A percentile compares a stretch with the other conserved stretches of the same genome.
Conservation (phyloP, 2,329 filamentous ascomycete genomes). For the Cladophialophora carrionii region DNA sequence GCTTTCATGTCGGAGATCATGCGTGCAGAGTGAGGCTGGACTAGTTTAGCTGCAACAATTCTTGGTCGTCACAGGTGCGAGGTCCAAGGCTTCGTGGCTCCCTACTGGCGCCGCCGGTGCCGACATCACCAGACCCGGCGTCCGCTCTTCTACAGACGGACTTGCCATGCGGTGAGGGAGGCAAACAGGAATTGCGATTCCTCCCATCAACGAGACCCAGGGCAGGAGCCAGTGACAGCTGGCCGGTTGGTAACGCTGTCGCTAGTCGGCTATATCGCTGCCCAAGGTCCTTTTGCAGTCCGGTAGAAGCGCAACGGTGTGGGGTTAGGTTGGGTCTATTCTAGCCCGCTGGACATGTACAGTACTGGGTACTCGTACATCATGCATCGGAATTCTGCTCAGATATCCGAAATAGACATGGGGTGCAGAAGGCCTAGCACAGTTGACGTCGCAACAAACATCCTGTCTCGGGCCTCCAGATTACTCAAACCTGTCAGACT, state of each 20-base stretch:
- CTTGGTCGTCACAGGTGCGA: constrained; percentile 7
- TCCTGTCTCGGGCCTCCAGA: neutral
- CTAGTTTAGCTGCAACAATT: constrained; percentile 16
- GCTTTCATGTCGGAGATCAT: constrained; percentile 2
- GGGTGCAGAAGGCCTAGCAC: neutral
- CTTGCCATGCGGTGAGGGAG: neutral
- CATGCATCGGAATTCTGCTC: neutral
- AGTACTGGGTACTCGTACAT: too few relatives aligned
- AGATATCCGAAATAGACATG: neutral
- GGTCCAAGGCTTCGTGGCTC: neutral
- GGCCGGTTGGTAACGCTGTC: neutral
- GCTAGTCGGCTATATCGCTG: neutral
- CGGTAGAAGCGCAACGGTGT: neutral
- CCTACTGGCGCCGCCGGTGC: neutral
- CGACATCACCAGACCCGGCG: neutral
- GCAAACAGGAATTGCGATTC: neutral
- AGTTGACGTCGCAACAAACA: neutral
- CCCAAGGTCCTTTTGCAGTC: neutral
- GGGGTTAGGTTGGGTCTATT: neutral
- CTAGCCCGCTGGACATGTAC: neutral
- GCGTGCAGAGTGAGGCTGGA: constrained; percentile 15
- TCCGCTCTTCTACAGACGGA: neutral
- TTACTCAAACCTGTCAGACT: neutral
- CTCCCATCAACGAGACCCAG: neutral
- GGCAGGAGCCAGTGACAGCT: neutral